These are phyloP conservation scores for Noccaea caerulescens DNA, from an alignment of 345 rosid genomes.

Conservation along the genomic window DNA sequence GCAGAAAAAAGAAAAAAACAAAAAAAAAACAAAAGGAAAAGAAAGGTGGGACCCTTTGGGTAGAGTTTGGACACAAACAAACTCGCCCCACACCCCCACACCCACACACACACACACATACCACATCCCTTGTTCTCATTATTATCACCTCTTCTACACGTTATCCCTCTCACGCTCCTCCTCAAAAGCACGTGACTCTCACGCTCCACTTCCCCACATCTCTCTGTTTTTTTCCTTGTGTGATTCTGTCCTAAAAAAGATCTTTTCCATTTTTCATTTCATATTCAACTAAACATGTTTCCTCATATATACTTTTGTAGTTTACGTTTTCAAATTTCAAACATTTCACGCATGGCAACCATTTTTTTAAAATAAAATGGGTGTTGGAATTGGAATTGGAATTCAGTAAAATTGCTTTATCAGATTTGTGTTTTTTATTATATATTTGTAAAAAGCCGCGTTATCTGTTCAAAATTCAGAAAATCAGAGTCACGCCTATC, in stretches of 20 bases:
- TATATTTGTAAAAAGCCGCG: constrained; percentile 44
- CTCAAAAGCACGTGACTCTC: constrained; percentile 36
- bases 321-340: neutral
- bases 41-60: constrained; percentile 16
- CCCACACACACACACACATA: too few species aligned
- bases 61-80: too few species aligned
- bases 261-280: constrained; percentile 14
- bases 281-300: neutral
- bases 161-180: constrained; percentile 43
- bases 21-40: too few species aligned
- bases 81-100: neutral
- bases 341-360: constrained; percentile 15
- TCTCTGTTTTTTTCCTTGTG: neutral
- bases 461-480: constrained; percentile 44
- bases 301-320: neutral
- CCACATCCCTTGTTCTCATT: constrained; percentile 33
- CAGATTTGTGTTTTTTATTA: neutral
- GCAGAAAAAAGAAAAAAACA: neutral
- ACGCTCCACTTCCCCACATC: constrained; percentile 25
- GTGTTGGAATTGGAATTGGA: constrained; percentile 12
- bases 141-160: constrained; percentile 43
- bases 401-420: constrained; percentile 35
- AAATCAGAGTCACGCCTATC: constrained; percentile 46
- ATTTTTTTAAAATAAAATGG: neutral
- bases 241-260: neutral